Base-by-base conservation (phyloP, 2,329 filamentous ascomycete species). In the Aspergillus quadrilineatus region DNA sequence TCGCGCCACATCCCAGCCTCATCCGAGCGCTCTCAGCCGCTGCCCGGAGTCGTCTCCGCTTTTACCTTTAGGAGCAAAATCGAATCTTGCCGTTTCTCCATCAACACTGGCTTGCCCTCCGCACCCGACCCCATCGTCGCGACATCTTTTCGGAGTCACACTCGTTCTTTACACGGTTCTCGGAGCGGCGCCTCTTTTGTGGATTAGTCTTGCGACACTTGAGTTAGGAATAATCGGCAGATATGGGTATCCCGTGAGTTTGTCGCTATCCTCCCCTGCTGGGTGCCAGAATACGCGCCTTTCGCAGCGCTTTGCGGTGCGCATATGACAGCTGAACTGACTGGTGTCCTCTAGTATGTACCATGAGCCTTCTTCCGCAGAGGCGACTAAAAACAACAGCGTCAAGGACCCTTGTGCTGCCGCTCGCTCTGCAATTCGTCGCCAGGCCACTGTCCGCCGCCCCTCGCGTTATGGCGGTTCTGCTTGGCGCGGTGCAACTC, bases 351-450 rank as follows among this genome's bases (percentile, higher is more conserved):
- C 51, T 62, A 81, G 80, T 60, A 79, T 85, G 73, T 86, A 79
- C 76, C 78, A 77, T 69, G 79, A 82, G 67, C 81, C 81, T 50
- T 75, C 77, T 41, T 75, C 78, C 47, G 72, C 77, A 57, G 74
- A 76, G 55, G 69, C 71, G 26, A 22, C 62, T 32, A 72, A 67
- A 49, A 77, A 75, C 53, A 72, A 75, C 56, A 69, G 75, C 52
- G 67, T 75, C 60, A 85, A 84, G 68, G 83, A 86, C 65, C 70
- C 77, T 37, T 79, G 79, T 56, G 81, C 81, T 46, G 68, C 76
- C 55, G 73, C 79, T 54, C 81, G 84, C 67, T 85, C 82, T 39
- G 72, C 81, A 42, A 86, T 87, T 65, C 81, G 84, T 58, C 81
- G 84, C 57, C 77, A 79, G 60, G 65, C 72, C 57, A 67, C 70